Percentiles rank a stretch among this genome's conserved stretches.
Evolutionary conservation across 2,329 filamentous ascomycete species (phyloP).

Genomic region (Penicillium vulpinum): DNA sequence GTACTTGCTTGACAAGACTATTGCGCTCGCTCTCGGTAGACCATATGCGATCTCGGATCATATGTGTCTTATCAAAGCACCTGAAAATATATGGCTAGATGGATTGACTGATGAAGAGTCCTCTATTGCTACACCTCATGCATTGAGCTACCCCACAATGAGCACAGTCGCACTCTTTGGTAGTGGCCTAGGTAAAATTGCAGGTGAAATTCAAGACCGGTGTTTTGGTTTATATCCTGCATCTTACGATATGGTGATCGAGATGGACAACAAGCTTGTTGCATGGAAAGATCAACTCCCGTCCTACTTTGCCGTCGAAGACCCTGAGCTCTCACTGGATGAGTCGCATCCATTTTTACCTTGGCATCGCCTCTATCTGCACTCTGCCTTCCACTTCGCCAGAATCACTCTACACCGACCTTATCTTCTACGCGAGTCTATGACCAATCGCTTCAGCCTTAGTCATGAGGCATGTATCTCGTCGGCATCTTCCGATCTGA

Average conservation of each 20-base stretch:
- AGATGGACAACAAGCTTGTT: conserved; percentile 37
- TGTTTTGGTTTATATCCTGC: conserved; percentile 41
- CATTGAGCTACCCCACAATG: conserved; percentile 36
- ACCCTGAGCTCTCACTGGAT: conserved; percentile 37
- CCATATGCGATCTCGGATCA: conserved; percentile 44
- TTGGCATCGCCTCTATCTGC: conserved; percentile 44
- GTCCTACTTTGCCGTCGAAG: conserved; percentile 36
- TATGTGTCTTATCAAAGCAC: conserved; percentile 41
- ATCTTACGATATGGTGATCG: conserved; percentile 42
- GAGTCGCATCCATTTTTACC: conserved; percentile 28
- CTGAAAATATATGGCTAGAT: conserved; percentile 44
- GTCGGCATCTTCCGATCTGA: conserved; percentile 45
- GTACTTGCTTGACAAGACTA: conserved; percentile 43
- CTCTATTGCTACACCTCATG: conserved; percentile 17
- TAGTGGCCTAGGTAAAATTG: conserved; percentile 37
- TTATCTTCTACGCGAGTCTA: conserved; percentile 43
- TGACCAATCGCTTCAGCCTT: conserved; percentile 42
- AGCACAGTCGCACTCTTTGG: conserved; percentile 36
- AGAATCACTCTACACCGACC: conserved; percentile 44
- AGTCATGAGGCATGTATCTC: conserved; percentile 45
- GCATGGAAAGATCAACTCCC: conserved; percentile 37
- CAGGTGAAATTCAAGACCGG: conserved; percentile 44
- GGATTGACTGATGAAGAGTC: conserved; percentile 36
- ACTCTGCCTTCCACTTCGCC: conserved; percentile 44
- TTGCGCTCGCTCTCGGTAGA: conserved; percentile 43